Evolutionary conservation across 2,329 filamentous ascomycete genomes (phyloP).

Genomic region (Scedosporium dehoogii): DNA sequence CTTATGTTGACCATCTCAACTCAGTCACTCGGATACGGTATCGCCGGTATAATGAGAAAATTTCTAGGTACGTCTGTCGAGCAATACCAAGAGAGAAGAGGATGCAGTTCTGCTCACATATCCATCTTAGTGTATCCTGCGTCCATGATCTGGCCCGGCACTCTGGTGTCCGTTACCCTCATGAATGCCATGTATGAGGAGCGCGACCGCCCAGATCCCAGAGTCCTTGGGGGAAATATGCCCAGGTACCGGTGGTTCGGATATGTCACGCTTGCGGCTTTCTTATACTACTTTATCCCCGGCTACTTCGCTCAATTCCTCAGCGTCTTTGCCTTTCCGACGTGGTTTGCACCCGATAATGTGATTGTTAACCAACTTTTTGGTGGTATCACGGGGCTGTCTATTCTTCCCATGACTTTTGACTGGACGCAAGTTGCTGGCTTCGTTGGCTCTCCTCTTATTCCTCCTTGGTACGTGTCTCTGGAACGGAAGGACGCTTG

Average conservation of each 20-base stretch:
- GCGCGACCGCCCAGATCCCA: slow-evolving; percentile 37
- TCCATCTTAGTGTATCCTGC: slow-evolving; percentile 43
- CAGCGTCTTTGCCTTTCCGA: slow-evolving; percentile 60
- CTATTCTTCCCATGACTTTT: slow-evolving; percentile 61
- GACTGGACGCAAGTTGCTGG: slow-evolving; percentile 68
- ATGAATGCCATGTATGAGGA: slow-evolving; percentile 66
- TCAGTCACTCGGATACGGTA: slow-evolving; percentile 60
- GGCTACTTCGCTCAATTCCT: slow-evolving; percentile 60
- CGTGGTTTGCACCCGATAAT: slow-evolving; percentile 62
- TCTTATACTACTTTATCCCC: slow-evolving; percentile 60
- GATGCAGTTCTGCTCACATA: not conserved
- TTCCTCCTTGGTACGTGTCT: slow-evolving; percentile 51
- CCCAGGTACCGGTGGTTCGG: slow-evolving; percentile 57
- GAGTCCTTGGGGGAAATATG: slow-evolving; percentile 52
- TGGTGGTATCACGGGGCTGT: slow-evolving; percentile 57
- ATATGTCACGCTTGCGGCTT: slow-evolving; percentile 45
- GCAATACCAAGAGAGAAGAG: not conserved
- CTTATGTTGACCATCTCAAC: slow-evolving; percentile 57
- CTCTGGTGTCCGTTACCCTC: slow-evolving; percentile 54
- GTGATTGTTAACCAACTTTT: slow-evolving; percentile 63
- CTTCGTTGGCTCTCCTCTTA: slow-evolving; percentile 57
- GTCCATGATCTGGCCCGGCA: slow-evolving; percentile 66
- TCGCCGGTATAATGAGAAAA: slow-evolving; percentile 57
- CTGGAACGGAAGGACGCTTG: not conserved
- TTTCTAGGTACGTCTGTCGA: slow-evolving; percentile 41